Evolutionary conservation across 306 rosid species (phyloP).

Genomic region (Corylus avellana): DNA sequence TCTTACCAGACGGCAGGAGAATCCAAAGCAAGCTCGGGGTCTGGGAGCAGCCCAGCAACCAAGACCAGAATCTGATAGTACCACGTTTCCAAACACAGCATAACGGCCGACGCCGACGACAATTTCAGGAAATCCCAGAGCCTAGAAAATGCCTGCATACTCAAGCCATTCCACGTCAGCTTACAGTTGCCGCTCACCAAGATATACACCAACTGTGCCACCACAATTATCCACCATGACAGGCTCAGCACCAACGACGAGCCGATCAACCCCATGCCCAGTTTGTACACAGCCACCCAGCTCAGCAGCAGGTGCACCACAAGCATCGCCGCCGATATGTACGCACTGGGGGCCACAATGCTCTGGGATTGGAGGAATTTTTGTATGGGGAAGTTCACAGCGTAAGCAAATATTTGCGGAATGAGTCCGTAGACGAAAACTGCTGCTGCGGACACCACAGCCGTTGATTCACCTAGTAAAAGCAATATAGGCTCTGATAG

Average conservation of each 20-base stretch:
- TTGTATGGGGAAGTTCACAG: conserved; percentile 76
- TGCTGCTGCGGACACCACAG: conserved; percentile 45
- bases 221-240: conserved; percentile 78
- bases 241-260: conserved; percentile 55
- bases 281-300: conserved; percentile 54
- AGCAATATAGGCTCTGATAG: no score
- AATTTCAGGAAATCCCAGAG: conserved; percentile 49
- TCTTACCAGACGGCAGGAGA: conserved; percentile 69
- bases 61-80: conserved; percentile 57
- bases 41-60: no score
- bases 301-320: conserved; percentile 44
- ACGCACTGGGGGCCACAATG: conserved; percentile 56
- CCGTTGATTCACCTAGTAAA: neutral
- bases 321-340: conserved; percentile 50
- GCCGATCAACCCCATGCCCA: conserved; percentile 59
- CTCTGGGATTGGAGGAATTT: conserved; percentile 76
- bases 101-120: conserved; percentile 69
- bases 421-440: conserved; percentile 67
- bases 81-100: conserved; percentile 80
- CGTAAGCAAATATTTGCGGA: conserved; percentile 77
- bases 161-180: conserved; percentile 59
- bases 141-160: conserved; percentile 49
- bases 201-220: conserved; percentile 53
- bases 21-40: conserved; percentile 42
- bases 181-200: conserved; percentile 28